phyloP scores from a whole-genome alignment of 1,284 basidiomycete species.

The Sparassis latifolia region DNA sequence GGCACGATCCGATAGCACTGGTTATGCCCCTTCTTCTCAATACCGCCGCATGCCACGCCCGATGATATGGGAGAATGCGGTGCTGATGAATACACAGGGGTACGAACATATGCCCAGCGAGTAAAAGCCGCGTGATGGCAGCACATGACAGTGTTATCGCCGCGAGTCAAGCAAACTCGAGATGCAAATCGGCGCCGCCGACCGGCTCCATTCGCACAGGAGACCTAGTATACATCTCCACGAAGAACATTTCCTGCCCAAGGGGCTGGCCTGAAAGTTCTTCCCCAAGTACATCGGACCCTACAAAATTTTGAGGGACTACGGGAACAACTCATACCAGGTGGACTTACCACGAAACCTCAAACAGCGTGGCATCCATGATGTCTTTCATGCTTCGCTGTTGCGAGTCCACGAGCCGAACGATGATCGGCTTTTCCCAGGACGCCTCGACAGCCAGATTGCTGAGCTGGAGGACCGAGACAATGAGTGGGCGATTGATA shows the following conservation, averaged over 20 bases:
- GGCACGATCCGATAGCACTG: slow-evolving; percentile 25
- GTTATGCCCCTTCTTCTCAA: slow-evolving; percentile 11
- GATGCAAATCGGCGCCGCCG: slow-evolving; percentile 1
- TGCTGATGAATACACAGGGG: slow-evolving; percentile 16
- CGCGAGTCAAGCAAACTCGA: slow-evolving; percentile 4
- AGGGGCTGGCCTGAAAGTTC: slow-evolving; percentile 23
- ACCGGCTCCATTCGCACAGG: slow-evolving; percentile 18
- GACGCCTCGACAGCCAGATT: slow-evolving; percentile 11
- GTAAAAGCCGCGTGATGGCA: slow-evolving; percentile 1
- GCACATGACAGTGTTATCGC: slow-evolving; percentile 6
- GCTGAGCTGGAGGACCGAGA: slow-evolving; percentile 1
- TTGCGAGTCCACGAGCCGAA: slow-evolving; percentile 20
- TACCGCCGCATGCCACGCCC: slow-evolving; percentile 24
- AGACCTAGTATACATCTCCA: slow-evolving; percentile 28
- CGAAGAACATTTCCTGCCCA: slow-evolving; percentile 26
- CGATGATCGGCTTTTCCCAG: slow-evolving; percentile 23
- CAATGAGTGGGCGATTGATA: slow-evolving; percentile 25
- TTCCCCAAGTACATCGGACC: slow-evolving; percentile 28
- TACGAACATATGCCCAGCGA: not conserved
- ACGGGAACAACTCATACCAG: not conserved
- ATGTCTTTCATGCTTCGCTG: slow-evolving; percentile 24
- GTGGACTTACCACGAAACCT: not conserved
- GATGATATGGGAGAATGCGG: slow-evolving; percentile 23
- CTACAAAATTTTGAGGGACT: slow-evolving; percentile 12
- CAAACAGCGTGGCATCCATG: slow-evolving; percentile 15